Base-by-base conservation (phyloP, 495 filamentous ascomycete species). In the Penicillium lividum region DNA sequence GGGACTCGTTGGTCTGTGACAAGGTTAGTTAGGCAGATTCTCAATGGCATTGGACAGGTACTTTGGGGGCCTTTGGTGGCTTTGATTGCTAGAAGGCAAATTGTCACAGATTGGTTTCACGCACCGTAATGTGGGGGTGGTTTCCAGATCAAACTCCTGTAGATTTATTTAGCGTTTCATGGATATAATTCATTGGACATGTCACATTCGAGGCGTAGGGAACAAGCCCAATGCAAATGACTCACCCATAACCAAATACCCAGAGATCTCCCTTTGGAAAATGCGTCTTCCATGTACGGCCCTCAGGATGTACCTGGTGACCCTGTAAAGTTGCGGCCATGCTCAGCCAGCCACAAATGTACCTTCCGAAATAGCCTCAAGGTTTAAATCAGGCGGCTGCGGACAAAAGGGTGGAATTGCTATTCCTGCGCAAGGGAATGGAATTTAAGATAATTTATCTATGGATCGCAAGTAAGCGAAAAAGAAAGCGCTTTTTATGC, bases 101-200 rank as follows among this genome's bases (percentile, higher is more conserved):
- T 4, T 49, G 46, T 30, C 28, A n/a, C 28, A 49, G 15, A 3
- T n/a, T 49, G 15, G 16, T 56, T 36, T 56, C 10, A 73, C 79
- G 54, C 86, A 97, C 94, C 93, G 71, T 87, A 97, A 68, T 96
- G 89, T 51, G 95, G 94, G 49, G 94, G 95, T 27, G 94, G 93
- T 70, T 98, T 98, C 93, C 93, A 98, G 57, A 98, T 98, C 71
- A 98, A 78, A 59, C 91, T 96, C 73, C 93, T 98, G 27, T 29
- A 5, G 22, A 30, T 51, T 15, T 47, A 3, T 44, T 58, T 36
- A 57, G 48, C 6, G 13, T 57, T 31, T 7, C 29, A n/a, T 48
- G 27, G 3, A n/a, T 43, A 22, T 22, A 22, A 22, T 22, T 22
- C 22, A 22, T 22, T 22, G 22, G 22, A 22, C 22, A 1, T 22